Base-by-base conservation (phyloP, 176 grass and related monocot genomes). In the Lolium perenne region DNA sequence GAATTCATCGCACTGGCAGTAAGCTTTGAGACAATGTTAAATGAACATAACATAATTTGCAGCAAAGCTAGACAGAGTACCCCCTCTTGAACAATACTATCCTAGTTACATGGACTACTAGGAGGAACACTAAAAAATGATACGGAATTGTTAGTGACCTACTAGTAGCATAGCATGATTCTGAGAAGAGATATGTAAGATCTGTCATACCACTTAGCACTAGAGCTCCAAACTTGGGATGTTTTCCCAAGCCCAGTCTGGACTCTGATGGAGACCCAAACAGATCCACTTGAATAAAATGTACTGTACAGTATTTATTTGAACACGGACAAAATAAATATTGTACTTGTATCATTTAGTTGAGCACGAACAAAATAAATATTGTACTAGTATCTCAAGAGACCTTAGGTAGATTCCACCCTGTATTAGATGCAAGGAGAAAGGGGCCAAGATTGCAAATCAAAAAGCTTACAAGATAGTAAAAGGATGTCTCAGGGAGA, bases 151-250 rank as follows among this genome's bases (percentile, higher is more conserved):
- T 55, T 63, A 60, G 3, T 73, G 20, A 73, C 43, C n/a, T 72
- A 71, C 68, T 21, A 46, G 69, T 71, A 47, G 21, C 70, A 45
- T 71, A 47, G 21, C 70, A 45, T 72, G 35, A 72, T 47, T 47
- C 69, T 47, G 10, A 40, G 67, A 21, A 9, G 66, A 12, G 18
- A 72, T 72, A 47, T 47, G 10, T 47, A 21, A 47, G 45, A 72
- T 41, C 20, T 47, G 18, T 72, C 47, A 40, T 47, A 21, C 11
- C 69, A 71, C 69, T 71, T 71, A 7, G 20, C 40, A 72, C 69
- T 72, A 45, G 69, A 47, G 40, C 41, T 47, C 41, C n/a, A 48
- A 48, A 14, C 43, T 48, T 73, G 70, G 43, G 70, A 73, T 73
- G 41, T 72, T 41, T 47, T 20, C n/a, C 40, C n/a, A 72, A n/a